Base-by-base conservation (phyloP, 2,329 filamentous ascomycete genomes). In the Rutstroemia sp. region DNA sequence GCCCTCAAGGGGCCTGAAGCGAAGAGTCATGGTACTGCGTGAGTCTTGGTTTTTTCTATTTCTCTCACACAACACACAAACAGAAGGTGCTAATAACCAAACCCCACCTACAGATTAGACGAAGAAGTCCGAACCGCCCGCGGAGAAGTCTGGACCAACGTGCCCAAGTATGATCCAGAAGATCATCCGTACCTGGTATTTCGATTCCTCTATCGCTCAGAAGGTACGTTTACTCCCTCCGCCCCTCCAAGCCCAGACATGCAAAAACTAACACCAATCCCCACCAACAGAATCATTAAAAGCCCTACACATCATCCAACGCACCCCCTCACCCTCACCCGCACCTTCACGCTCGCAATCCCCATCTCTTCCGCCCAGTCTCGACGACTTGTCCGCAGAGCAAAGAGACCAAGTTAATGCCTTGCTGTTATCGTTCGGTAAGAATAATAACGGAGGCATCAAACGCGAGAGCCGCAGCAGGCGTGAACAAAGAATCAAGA, bases 21-120 rank as follows among this genome's bases (percentile, higher is more conserved):
- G 2, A 61, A 60, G n/a, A 59, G 51, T 23, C 62, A 65, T 39
- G 47, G 60, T 16, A 59, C 57, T 10, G 27, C 23, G 64, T 66
- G 27, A 48, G 57, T 55, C 58, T 4, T 2, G 6, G 10, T 2
- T 14, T 27, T 25, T 6, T 27, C 7, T 27, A 8, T 27, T 7
- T 6, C 25, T 27, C 25, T 27, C 25, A 19, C 19, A 19, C 19
- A 19, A 19, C 19, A 19, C 19, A 19, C 19, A 19, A 19, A 19
- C 19, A 19, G 19, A 19, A 19, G 19, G 19, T 19, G 19, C n/a
- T 34, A 7, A 25, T 14, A 8, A 30, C 25, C 12, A 5, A 12
- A 42, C 14, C 25, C 10, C 44, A 12, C 14, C 21, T 23, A 16
- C 17, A 55, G 53, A 23, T 44, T 55, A 25, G 23, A 17, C 4